These are phyloP conservation scores for Pittosporum tobira DNA, from an alignment of 129 eudicot genomes.

Conservation along the genomic window DNA sequence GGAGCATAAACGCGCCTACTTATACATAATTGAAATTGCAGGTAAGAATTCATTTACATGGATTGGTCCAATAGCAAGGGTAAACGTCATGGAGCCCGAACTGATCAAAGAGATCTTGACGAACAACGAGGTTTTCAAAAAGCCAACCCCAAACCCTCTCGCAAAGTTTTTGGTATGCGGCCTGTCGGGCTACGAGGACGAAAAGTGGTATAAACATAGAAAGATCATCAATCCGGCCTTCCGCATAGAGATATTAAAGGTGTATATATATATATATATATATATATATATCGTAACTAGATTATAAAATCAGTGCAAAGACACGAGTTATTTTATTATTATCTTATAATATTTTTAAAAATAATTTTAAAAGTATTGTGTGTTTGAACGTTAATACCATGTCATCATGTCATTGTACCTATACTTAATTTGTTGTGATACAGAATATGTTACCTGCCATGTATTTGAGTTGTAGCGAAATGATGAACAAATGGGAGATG, in stretches of 20 bases:
- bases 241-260: conserved; percentile 53
- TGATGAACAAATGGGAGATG: conserved; percentile 50
- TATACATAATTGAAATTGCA: no score
- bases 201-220: conserved; percentile 75
- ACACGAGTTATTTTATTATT: no score
- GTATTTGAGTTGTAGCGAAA: conserved; percentile 39
- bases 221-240: conserved; percentile 63
- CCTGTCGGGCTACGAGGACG: conserved; percentile 44
- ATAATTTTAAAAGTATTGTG: no score
- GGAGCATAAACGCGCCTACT: no score
- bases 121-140: conserved; percentile 41
- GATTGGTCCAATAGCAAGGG: conserved; percentile 56
- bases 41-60: conserved; percentile 55
- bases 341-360: not conserved
- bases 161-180: conserved; percentile 41
- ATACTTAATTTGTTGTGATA: not conserved
- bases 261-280: conserved; percentile 3
- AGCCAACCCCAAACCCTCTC: conserved; percentile 52
- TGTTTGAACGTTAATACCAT: not conserved
- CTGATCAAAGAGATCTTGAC: conserved; percentile 47
- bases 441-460: conserved; percentile 61
- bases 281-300: no score
- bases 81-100: conserved; percentile 46
- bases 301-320: no score
- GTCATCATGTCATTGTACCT: not conserved